A percentile compares a stretch with the other conserved stretches of the same genome.
These are phyloP conservation scores for Solanum sejunctum DNA, from an alignment of 257 asterid species.

Conservation along the genomic window DNA sequence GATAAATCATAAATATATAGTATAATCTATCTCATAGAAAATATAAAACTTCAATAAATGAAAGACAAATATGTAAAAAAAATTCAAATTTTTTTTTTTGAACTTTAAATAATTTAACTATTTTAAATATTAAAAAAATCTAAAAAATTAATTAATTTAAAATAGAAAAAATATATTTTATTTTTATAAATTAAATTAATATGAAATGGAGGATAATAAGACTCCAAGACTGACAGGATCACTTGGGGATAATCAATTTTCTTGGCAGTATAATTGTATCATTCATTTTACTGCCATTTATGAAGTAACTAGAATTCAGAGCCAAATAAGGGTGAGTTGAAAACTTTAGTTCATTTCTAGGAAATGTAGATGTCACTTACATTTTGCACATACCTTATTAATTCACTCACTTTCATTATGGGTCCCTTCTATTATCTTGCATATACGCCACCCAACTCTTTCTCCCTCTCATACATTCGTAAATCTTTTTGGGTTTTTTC, in stretches of 20 bases:
- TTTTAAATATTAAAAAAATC: no score
- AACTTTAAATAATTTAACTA: no score
- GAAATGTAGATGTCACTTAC: background rate
- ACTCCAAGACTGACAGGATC: background rate
- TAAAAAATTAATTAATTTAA: no score
- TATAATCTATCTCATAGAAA: no score
- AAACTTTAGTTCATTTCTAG: background rate
- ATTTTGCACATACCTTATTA: background rate
- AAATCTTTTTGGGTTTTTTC: no score
- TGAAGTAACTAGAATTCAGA: background rate
- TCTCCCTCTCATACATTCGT: background rate
- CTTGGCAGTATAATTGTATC: background rate
- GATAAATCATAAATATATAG: no score
- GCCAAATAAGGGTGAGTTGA: background rate
- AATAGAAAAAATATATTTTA: no score
- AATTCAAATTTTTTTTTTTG: no score
- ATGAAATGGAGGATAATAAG: no score
- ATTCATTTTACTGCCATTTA: background rate
- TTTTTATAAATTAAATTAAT: no score
- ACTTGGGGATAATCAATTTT: background rate
- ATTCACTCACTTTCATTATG: background rate
- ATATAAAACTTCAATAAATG: no score
- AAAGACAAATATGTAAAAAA: no score
- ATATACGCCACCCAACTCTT: background rate
- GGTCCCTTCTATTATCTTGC: background rate